Evolutionary conservation across 163 green algal species (phyloP).

Genomic region (Coccomyxa subellipsoidea): DNA sequence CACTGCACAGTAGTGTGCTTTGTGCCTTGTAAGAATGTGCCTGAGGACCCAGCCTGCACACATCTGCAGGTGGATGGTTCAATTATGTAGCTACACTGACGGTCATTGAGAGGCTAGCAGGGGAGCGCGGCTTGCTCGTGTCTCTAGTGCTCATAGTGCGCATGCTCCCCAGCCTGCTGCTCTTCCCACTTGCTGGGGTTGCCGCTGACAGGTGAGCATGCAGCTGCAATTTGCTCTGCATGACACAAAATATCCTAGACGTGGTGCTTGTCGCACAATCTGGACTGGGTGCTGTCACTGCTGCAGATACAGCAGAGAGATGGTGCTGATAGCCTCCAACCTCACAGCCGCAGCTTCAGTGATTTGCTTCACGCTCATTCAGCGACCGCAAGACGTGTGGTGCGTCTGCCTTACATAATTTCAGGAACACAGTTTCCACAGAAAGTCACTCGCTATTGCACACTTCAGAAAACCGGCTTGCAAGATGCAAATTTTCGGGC

Average conservation of each 20-base stretch:
- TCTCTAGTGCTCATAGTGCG: constrained; percentile 37
- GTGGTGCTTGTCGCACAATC: no score
- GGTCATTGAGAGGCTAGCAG: constrained; percentile 30
- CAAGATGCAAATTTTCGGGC: no score
- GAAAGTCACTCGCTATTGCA: no score
- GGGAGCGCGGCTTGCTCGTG: constrained; percentile 33
- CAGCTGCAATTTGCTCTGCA: constrained; percentile 21
- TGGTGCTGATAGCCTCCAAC: not conserved
- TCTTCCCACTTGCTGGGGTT: constrained; percentile 47
- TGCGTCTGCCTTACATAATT: not conserved
- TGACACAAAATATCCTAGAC: no score
- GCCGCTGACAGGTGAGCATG: constrained; percentile 45
- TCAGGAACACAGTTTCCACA: no score
- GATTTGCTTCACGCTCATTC: not conserved
- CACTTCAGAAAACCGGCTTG: no score
- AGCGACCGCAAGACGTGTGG: not conserved
- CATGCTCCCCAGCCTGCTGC: constrained; percentile 46
- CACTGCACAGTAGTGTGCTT: no score
- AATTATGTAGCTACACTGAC: constrained; percentile 47
- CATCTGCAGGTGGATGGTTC: constrained; percentile 15
- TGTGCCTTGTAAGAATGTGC: not conserved
- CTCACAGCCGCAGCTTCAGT: not conserved
- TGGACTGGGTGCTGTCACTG: not conserved
- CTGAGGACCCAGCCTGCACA: not conserved
- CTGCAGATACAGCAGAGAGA: constrained; percentile 7